phyloP scores from a whole-genome alignment of 1,139 yeast genomes.

The Candida dubliniensis region DNA sequence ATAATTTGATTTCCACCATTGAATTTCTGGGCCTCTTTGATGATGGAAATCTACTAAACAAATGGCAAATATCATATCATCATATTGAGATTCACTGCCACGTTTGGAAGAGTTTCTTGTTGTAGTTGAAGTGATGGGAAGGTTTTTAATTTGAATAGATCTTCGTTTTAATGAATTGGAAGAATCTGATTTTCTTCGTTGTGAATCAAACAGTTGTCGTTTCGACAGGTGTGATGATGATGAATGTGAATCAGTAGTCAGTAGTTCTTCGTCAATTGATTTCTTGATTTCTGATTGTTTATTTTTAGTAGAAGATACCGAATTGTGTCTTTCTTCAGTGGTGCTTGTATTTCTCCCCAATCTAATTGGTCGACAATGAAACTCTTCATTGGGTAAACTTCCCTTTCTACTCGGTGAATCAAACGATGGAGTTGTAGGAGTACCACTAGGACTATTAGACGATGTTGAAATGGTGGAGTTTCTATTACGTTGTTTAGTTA shows the following conservation, averaged over 20 bases:
- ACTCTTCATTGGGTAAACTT: constrained; percentile 22
- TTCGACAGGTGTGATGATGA: neutral
- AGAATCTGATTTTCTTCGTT: constrained; percentile 1
- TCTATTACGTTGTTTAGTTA: constrained; percentile 30
- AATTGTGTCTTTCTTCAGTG: constrained; percentile 5
- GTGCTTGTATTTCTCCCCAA: constrained; percentile 21
- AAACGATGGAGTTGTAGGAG: constrained; percentile 10
- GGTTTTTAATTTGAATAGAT: constrained; percentile 38
- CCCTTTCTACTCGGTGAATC: constrained; percentile 5
- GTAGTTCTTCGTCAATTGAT: constrained; percentile 1
- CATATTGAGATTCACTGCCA: constrained; percentile 12
- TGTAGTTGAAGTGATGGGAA: constrained; percentile 26
- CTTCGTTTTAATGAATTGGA: constrained; percentile 16
- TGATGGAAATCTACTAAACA: constrained; percentile 95
- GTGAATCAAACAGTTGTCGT: constrained; percentile 5
- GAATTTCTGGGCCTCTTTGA: constrained; percentile 91
- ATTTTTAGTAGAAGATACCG: constrained; percentile 2
- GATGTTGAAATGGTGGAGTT: constrained; percentile 14
- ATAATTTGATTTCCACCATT: constrained; percentile 81
- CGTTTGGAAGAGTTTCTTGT: neutral
- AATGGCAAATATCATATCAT: constrained; percentile 68
- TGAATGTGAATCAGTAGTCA: neutral
- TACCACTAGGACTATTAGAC: constrained; percentile 7
- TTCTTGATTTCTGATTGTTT: neutral
- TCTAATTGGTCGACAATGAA: constrained; percentile 36